Conservation (phyloP, 2,329 filamentous ascomycete genomes). For the Penicillium sp. region DNA sequence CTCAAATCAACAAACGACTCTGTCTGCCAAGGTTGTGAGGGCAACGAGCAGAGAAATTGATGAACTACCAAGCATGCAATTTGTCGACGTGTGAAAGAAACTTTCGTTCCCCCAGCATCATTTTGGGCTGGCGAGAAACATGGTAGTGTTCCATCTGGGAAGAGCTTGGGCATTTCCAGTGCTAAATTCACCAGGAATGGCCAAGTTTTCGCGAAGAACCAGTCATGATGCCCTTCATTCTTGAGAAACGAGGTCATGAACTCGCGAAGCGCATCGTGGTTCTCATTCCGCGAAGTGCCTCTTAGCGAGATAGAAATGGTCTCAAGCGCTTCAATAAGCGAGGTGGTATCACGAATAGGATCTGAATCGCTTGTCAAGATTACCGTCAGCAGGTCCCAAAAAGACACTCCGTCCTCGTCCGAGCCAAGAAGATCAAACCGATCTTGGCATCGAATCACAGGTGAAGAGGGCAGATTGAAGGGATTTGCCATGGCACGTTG, state of each 20-base stretch:
- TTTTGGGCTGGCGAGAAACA: not conserved
- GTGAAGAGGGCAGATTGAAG: slow-evolving; percentile 1
- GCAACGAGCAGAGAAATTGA: slow-evolving; percentile 2
- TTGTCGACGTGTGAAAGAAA: not conserved
- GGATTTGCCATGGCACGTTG: not conserved
- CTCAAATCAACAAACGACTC: not conserved
- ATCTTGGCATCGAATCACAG: not conserved
- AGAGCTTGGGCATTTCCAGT: not conserved
- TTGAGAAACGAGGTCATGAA: not conserved
- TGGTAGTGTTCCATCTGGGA: not conserved
- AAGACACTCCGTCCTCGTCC: not conserved
- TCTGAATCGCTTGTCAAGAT: not conserved
- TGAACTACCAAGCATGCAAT: slow-evolving; percentile 1
- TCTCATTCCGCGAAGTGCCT: not conserved
- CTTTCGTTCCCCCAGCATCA: too few species aligned
- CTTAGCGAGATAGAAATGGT: not conserved
- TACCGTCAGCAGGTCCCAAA: not conserved
- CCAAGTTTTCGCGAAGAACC: not conserved
- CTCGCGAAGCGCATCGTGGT: not conserved
- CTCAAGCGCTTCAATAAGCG: not conserved
- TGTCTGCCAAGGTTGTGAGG: not conserved
- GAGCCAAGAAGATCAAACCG: not conserved
- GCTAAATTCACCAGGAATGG: not conserved
- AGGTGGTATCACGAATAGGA: not conserved
- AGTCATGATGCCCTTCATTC: not conserved